These are phyloP conservation scores for Eleusine indica DNA, from an alignment of 176 grass and related monocot species.

Conservation along the genomic window DNA sequence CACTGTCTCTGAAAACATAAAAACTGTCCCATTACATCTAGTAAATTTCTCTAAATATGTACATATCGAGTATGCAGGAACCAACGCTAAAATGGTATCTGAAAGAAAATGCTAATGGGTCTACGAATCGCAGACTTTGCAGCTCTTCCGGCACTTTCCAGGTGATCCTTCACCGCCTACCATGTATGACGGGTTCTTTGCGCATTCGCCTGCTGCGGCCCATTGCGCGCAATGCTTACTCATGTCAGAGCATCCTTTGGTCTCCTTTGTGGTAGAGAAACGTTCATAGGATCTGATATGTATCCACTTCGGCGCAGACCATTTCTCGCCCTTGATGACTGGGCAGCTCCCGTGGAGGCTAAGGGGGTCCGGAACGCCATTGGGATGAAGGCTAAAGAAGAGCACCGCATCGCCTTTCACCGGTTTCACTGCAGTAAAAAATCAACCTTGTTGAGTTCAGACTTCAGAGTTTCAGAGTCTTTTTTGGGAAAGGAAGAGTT, in stretches of 20 bases:
- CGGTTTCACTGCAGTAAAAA: slow-evolving; percentile 57
- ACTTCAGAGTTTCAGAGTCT: background rate
- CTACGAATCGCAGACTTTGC: slow-evolving; percentile 36
- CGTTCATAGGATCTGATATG: slow-evolving; percentile 42
- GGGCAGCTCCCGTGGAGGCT: slow-evolving; percentile 71
- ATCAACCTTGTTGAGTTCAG: background rate
- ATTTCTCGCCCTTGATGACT: slow-evolving; percentile 65
- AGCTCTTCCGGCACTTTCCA: slow-evolving; percentile 54
- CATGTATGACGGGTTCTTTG: slow-evolving; percentile 46
- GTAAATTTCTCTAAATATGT: slow-evolving; percentile 9
- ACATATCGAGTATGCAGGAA: slow-evolving; percentile 9
- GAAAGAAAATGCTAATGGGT: background rate
- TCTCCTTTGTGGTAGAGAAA: background rate
- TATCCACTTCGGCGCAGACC: slow-evolving; percentile 71
- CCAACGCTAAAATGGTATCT: background rate
- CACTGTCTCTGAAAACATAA: background rate
- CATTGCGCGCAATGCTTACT: slow-evolving; percentile 38
- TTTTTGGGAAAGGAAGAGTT: no score
- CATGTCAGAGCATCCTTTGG: slow-evolving; percentile 15
- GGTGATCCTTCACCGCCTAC: slow-evolving; percentile 31
- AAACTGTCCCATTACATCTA: background rate
- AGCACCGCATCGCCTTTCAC: slow-evolving; percentile 62
- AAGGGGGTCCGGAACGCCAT: slow-evolving; percentile 39
- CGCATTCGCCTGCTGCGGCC: slow-evolving; percentile 29
- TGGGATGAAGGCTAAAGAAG: slow-evolving; percentile 54